A percentile compares a stretch with the other conserved stretches of the same genome.
phyloP scores from a whole-genome alignment of 2,329 filamentous ascomycete species.

The Colletotrichum somersetense region DNA sequence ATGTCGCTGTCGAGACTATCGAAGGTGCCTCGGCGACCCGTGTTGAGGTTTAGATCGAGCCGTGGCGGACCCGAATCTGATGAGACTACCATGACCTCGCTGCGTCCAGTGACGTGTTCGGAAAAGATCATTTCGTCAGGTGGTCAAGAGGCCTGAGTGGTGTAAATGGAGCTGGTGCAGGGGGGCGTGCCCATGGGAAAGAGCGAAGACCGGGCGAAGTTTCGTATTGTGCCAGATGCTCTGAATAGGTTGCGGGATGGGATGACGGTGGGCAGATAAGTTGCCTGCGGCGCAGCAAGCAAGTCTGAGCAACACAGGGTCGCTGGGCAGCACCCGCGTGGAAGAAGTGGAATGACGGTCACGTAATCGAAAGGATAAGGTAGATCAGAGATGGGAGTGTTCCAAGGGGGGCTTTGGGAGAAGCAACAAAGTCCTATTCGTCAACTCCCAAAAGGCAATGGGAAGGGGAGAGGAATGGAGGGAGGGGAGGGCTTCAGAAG shows the following conservation, averaged over 20 bases:
- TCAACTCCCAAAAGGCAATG: conserved; percentile 5
- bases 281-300: conserved; percentile 25
- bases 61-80: conserved; percentile 36
- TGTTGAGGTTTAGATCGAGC: conserved; percentile 34
- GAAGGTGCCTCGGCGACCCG: conserved; percentile 36
- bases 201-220: background rate
- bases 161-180: conserved; percentile 10
- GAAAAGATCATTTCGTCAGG: conserved; percentile 24
- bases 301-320: conserved; percentile 18
- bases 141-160: background rate
- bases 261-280: background rate
- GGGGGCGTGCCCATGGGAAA: conserved; percentile 25
- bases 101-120: conserved; percentile 15
- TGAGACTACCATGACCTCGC: conserved; percentile 40
- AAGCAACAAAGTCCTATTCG: background rate
- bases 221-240: conserved; percentile 18
- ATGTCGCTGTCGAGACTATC: conserved; percentile 35
- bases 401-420: background rate
- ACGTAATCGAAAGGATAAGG: conserved; percentile 6
- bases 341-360: conserved; percentile 12
- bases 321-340: conserved; percentile 16
- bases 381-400: conserved; percentile 6
- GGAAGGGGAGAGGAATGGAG: background rate
- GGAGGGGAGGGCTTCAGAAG: background rate
- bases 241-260: conserved; percentile 21